Evolutionary conservation across 169 alveolate genomes (phyloP).

Genomic region (Eimeria acervulina): DNA sequence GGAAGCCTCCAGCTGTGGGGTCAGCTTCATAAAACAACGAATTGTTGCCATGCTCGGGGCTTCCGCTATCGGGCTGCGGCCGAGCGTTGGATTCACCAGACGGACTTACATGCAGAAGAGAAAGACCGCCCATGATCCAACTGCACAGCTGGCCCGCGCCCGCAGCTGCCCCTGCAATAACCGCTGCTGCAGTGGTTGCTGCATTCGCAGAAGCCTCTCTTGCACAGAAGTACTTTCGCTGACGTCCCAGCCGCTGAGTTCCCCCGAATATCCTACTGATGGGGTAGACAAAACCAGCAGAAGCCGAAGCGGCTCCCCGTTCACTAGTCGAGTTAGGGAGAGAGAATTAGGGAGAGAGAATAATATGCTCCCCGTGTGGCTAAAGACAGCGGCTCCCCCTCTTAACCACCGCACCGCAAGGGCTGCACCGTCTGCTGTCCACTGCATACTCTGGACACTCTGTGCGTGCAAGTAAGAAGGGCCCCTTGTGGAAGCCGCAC

Average conservation of each 20-base stretch:
- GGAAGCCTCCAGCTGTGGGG: neutral
- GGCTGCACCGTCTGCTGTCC: slow-evolving; percentile 80
- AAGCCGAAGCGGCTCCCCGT: neutral
- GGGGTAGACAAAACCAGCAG: neutral
- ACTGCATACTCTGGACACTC: slow-evolving; percentile 56
- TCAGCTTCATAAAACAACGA: neutral
- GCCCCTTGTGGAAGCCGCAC: neutral
- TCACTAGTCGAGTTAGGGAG: too few species aligned
- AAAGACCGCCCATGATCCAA: slow-evolving; percentile 50
- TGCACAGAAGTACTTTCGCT: neutral
- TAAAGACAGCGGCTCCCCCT: slow-evolving; percentile 77
- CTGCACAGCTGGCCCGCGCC: slow-evolving; percentile 67
- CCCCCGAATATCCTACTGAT: neutral
- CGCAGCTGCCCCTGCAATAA: slow-evolving; percentile 53
- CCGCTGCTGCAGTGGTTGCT: slow-evolving; percentile 45
- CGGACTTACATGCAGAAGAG: slow-evolving; percentile 45
- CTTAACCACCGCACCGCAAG: slow-evolving; percentile 62
- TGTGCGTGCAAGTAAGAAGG: slow-evolving; percentile 22
- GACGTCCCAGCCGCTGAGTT: neutral
- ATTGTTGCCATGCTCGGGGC: neutral
- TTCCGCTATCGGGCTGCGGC: neutral
- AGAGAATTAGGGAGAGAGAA: slow-evolving; percentile 29
- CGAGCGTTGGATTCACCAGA: neutral
- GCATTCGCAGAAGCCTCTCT: neutral
- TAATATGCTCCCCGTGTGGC: slow-evolving; percentile 65